Evolutionary conservation across 352 stramenopile species (phyloP), one percentile per base, ranked within the genome.

Genomic region (Phytopythium montanum): DNA sequence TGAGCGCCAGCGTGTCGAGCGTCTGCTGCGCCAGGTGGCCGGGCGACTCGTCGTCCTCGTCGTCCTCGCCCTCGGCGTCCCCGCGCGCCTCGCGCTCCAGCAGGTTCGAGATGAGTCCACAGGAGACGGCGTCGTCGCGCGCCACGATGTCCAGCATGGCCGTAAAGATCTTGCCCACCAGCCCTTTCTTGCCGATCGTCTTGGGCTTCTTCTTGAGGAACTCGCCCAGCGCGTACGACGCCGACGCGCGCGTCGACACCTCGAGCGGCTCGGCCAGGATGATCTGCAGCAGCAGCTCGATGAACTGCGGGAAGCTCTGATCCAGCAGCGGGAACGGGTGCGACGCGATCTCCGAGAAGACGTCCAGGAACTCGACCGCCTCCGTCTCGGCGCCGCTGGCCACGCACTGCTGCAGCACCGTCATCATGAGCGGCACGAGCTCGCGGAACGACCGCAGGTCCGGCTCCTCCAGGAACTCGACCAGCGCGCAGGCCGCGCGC

Each of bases 151-250:
- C 77, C 31, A 95, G 64, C 85, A 95, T 95, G 6, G 80, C 85
- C 28, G 73, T 89, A 61, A 95, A 93, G 59, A 95, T 92, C 71
- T 88, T 89, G 33, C 72, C 72, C 34, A 94, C 85, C 7, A 94
- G 68, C 41, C 81, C 72, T 67, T 87, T 89, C 81, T 94, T 95
- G 58, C 84, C 85, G 12, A 95, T 73, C n/a, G 85, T 87, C 77
- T 95, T 95, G 19, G 86, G 86, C 70, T 95, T 95, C 67, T 87
- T 87, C 71, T 93, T 93, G 54, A 94, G 85, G 62, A 95, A 90
- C 66, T 93, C 84, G 34, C 86, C 85, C 18, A 94, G 82, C 13
- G 82, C 81, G 68, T 88, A 90, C 41, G 78, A 87, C n/a, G 86
- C 86, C 38, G 86, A 88, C 2, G 85, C 81, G 34, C 85, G 86